Conservation (phyloP, 257 asterid species). For the Verbena officinalis region DNA sequence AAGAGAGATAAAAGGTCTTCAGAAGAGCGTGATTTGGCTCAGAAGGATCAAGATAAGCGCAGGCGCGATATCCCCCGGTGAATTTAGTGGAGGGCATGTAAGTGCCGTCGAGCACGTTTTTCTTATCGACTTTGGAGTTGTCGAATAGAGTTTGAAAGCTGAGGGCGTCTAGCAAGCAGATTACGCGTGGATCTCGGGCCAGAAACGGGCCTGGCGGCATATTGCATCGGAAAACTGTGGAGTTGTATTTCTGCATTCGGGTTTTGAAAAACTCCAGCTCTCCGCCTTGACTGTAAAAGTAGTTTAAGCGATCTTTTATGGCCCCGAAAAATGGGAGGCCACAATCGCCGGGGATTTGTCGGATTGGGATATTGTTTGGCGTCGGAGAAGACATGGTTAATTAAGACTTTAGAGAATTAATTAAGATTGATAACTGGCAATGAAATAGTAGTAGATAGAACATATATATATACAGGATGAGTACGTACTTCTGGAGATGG, state of each 20-base stretch:
- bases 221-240: slow-evolving; percentile 61
- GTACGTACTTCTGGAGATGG: too few species aligned
- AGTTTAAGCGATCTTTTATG: slow-evolving; percentile 44
- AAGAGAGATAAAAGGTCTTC: slow-evolving; percentile 46
- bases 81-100: slow-evolving; percentile 68
- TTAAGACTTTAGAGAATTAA: too few species aligned
- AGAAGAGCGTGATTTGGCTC: slow-evolving; percentile 53
- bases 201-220: slow-evolving; percentile 77
- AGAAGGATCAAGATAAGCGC: slow-evolving; percentile 67
- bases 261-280: slow-evolving; percentile 45
- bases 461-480: not conserved
- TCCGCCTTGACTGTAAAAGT: slow-evolving; percentile 56
- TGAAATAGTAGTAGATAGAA: not conserved
- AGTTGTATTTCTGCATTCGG: slow-evolving; percentile 43
- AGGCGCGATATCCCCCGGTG: slow-evolving; percentile 72
- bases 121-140: slow-evolving; percentile 67
- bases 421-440: not conserved
- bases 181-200: slow-evolving; percentile 41
- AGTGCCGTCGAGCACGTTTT: slow-evolving; percentile 73
- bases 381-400: slow-evolving; percentile 15
- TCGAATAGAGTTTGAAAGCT: slow-evolving; percentile 76
- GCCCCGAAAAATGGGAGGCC: slow-evolving; percentile 60
- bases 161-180: slow-evolving; percentile 66
- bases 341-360: slow-evolving; percentile 53
- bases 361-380: not conserved